phyloP scores from a whole-genome alignment of 768 basidiomycete species.

The Scleroderma bovista region DNA sequence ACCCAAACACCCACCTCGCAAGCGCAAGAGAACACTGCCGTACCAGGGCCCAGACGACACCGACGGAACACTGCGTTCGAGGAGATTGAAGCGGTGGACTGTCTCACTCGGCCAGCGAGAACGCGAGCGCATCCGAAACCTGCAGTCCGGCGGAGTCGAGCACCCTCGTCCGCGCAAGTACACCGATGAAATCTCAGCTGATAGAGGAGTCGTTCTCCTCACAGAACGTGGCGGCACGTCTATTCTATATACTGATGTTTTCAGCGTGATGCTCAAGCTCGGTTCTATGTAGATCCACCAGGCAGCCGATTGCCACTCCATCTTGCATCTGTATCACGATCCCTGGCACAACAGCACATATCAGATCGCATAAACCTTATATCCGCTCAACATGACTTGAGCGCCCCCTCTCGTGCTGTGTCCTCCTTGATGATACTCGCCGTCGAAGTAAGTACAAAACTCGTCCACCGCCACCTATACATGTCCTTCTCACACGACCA shows the following conservation, averaged over 20 bases:
- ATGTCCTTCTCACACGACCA: neutral
- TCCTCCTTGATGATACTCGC: conserved; percentile 70
- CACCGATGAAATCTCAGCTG: conserved; percentile 63
- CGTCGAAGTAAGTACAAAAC: conserved; percentile 50
- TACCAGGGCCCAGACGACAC: conserved; percentile 67
- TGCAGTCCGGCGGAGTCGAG: conserved; percentile 43
- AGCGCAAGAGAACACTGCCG: conserved; percentile 60
- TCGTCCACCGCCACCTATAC: neutral
- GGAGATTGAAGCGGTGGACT: conserved; percentile 68
- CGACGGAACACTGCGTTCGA: conserved; percentile 51
- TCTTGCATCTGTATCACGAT: conserved; percentile 67
- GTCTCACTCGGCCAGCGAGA: conserved; percentile 68
- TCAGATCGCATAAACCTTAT: conserved; percentile 77
- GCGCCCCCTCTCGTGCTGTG: conserved; percentile 54
- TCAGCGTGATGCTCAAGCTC: neutral
- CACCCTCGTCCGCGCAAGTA: conserved; percentile 41
- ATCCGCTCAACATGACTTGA: conserved; percentile 70
- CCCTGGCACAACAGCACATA: conserved; percentile 71
- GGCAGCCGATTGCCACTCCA: conserved; percentile 69
- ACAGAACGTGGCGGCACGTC: conserved; percentile 57
- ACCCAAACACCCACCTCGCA: conserved; percentile 60
- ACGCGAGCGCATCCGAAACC: conserved; percentile 58
- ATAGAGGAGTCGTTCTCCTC: conserved; percentile 61
- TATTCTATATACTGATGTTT: conserved; percentile 1
- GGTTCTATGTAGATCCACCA: conserved; percentile 46